A percentile compares a stretch with the other conserved stretches of the same genome.
Conservation (phyloP, 768 basidiomycete species). For the Multifurca ochricompacta region DNA sequence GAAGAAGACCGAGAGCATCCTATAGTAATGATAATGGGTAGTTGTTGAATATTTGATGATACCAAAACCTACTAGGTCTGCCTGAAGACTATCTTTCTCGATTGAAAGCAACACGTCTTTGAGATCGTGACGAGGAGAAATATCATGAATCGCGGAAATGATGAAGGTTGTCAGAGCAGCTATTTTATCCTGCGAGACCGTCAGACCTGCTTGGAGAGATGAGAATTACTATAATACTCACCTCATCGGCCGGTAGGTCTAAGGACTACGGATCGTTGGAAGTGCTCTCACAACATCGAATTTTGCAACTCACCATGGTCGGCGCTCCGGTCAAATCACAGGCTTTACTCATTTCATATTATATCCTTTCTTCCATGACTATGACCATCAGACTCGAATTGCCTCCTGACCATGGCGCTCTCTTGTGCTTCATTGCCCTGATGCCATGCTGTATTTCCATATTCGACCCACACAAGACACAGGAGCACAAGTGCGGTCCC, state of each 20-base stretch:
- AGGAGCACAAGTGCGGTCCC: no score
- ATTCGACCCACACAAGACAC: no score
- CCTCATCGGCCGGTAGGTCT: background rate
- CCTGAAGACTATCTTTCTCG: conserved; percentile 10
- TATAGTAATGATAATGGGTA: conserved; percentile 17
- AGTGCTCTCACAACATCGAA: background rate
- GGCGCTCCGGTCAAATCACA: background rate
- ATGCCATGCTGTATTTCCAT: no score
- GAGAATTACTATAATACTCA: background rate
- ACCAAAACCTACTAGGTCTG: conserved; percentile 17
- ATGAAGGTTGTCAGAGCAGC: conserved; percentile 20
- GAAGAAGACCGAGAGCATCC: conserved; percentile 36
- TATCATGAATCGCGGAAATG: conserved; percentile 17
- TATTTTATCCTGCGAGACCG: conserved; percentile 18
- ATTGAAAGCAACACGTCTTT: conserved; percentile 13
- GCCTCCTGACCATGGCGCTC: no score
- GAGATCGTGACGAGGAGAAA: conserved; percentile 13
- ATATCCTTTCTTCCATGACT: no score
- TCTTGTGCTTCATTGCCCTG: no score
- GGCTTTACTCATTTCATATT: background rate
- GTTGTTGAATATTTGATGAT: background rate
- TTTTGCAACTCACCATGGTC: conserved; percentile 7
- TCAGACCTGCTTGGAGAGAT: background rate
- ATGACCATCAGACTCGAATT: no score
- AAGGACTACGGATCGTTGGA: background rate